Evolutionary conservation across 140 eudicot genomes (phyloP).

Genomic region (Ambrosia hybrid): DNA sequence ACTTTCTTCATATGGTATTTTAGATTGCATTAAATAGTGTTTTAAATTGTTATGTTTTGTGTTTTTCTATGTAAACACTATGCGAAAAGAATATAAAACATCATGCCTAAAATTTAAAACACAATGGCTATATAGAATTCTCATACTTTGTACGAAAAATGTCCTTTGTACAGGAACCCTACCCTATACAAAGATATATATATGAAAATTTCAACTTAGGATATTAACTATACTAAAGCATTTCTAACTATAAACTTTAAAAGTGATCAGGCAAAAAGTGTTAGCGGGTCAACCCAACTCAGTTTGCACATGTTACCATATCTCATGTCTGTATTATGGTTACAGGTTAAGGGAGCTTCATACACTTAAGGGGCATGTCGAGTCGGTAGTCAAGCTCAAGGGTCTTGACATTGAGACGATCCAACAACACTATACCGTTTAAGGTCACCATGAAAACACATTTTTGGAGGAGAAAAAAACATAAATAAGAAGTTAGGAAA

Average conservation of each 20-base stretch:
- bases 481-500: conserved; percentile 40
- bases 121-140: too few relatives aligned
- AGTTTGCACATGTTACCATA: background rate
- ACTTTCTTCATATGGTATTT: too few relatives aligned
- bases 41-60: too few relatives aligned
- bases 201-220: too few relatives aligned
- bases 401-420: conserved; percentile 80
- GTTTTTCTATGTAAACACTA: too few relatives aligned
- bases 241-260: too few relatives aligned
- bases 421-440: conserved; percentile 79
- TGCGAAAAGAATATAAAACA: too few relatives aligned
- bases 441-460: conserved; percentile 11
- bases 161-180: too few relatives aligned
- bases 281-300: background rate
- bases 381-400: conserved; percentile 85
- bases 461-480: conserved; percentile 25
- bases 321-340: background rate
- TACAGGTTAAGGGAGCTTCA: conserved; percentile 85
- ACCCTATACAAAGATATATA: too few relatives aligned
- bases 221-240: background rate
- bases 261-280: background rate
- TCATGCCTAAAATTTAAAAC: too few relatives aligned
- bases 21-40: too few relatives aligned
- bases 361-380: conserved; percentile 81
- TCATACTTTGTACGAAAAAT: too few relatives aligned